Evolutionary conservation across 2,329 filamentous ascomycete genomes (phyloP).

Genomic region (Phoma sp.): DNA sequence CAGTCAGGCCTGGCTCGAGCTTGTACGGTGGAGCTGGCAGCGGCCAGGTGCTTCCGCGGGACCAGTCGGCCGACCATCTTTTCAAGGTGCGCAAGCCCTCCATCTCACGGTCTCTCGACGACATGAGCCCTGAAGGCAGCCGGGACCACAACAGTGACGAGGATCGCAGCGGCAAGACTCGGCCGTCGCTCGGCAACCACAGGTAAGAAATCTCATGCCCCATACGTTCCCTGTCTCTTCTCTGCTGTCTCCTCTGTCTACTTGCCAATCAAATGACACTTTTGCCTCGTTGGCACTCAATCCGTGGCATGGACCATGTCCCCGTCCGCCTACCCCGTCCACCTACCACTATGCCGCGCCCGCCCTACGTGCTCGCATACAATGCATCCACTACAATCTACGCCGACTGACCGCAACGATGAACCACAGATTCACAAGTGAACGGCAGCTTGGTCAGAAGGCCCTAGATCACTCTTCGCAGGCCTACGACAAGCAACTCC

Average conservation of each 20-base stretch:
- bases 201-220: constrained; percentile 44
- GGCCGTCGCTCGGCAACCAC: constrained; percentile 50
- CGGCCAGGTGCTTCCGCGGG: constrained; percentile 29
- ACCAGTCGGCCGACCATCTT: constrained; percentile 38
- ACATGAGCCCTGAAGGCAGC: constrained; percentile 45
- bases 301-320: constrained; percentile 3
- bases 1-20: constrained; percentile 57
- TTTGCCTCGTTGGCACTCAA: constrained; percentile 7
- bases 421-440: constrained; percentile 61
- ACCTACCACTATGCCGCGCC: constrained; percentile 3
- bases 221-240: constrained; percentile 12
- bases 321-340: neutral
- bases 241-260: neutral
- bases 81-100: constrained; percentile 50
- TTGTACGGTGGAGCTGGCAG: constrained; percentile 47
- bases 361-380: constrained; percentile 2
- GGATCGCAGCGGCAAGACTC: constrained; percentile 41
- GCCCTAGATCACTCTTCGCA: constrained; percentile 65
- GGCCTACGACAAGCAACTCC: constrained; percentile 67
- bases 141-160: constrained; percentile 45
- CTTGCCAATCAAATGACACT: constrained; percentile 12
- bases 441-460: constrained; percentile 64
- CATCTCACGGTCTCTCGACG: constrained; percentile 45
- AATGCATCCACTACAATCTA: constrained; percentile 6
- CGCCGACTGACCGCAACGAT: constrained; percentile 24